These are phyloP conservation scores for Cephaloascus albidus DNA, from an alignment of 805 yeast genomes.

Conservation along the genomic window DNA sequence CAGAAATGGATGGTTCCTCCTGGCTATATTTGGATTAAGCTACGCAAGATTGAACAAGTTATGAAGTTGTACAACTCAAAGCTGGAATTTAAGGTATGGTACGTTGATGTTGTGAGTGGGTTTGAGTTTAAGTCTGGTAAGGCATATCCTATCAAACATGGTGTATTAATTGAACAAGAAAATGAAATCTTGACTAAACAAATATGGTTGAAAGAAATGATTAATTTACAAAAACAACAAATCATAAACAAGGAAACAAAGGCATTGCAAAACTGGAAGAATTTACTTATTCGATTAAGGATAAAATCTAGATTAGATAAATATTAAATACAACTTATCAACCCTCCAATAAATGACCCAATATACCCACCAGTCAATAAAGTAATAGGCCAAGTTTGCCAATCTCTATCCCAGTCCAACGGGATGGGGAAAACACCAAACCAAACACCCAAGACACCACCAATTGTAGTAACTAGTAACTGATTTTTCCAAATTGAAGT, in stretches of 20 bases:
- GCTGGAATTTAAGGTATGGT: neutral
- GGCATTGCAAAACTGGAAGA: conserved; percentile 2
- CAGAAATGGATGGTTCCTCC: conserved; percentile 19
- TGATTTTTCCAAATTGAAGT: conserved; percentile 13
- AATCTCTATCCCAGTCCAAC: conserved; percentile 93
- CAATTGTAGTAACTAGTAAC: conserved; percentile 16
- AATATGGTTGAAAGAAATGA: conserved; percentile 16
- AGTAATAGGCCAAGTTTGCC: conserved; percentile 97
- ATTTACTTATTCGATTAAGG: conserved; percentile 1
- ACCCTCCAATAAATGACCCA: conserved; percentile 62
- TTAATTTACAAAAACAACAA: neutral
- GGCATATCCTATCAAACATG: conserved; percentile 18
- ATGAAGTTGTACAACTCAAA: conserved; percentile 6
- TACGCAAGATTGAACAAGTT: conserved; percentile 12
- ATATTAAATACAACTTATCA: conserved; percentile 14
- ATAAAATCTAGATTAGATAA: conserved; percentile 1
- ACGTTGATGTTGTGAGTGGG: conserved; percentile 19
- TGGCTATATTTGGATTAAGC: conserved; percentile 17
- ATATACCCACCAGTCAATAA: conserved; percentile 66
- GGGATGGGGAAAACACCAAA: conserved; percentile 91
- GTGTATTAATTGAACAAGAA: conserved; percentile 14
- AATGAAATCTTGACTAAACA: conserved; percentile 10
- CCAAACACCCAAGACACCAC: conserved; percentile 65
- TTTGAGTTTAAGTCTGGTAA: conserved; percentile 12
- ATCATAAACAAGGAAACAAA: conserved; percentile 1